phyloP scores from a whole-genome alignment of 2,329 filamentous ascomycete genomes.

The Hypoxylon sp. region DNA sequence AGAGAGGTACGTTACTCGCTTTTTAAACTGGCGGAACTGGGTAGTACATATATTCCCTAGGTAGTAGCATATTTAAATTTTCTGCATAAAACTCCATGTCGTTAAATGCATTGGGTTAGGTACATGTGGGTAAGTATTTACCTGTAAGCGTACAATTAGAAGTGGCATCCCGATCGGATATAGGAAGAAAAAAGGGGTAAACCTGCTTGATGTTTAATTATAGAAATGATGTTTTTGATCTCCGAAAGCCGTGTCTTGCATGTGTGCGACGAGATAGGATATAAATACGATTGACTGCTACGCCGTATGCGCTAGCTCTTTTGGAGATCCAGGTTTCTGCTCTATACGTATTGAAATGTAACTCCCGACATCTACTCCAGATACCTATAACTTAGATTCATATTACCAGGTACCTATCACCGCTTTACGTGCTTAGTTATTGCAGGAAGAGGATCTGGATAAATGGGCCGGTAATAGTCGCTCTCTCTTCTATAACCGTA shows the following conservation, averaged over 20 bases:
- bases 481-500: background rate
- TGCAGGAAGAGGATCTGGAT: conserved; percentile 3
- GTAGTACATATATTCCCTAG: no score
- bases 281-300: background rate
- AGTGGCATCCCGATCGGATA: background rate
- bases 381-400: background rate
- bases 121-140: no score
- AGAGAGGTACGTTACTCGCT: background rate
- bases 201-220: no score
- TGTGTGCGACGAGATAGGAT: background rate
- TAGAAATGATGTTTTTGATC: background rate
- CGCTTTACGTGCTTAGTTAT: background rate
- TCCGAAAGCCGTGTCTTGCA: background rate
- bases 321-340: conserved; percentile 10
- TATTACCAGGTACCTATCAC: background rate
- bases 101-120: no score
- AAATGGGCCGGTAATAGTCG: conserved; percentile 7
- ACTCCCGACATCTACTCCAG: background rate
- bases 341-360: no score
- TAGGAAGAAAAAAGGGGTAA: no score
- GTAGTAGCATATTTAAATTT: no score
- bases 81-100: no score
- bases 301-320: background rate
- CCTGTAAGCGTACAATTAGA: no score
- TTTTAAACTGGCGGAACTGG: background rate